phyloP scores from a whole-genome alignment of 371 early-diverging fungal genomes.

The Mucor racemosus region DNA sequence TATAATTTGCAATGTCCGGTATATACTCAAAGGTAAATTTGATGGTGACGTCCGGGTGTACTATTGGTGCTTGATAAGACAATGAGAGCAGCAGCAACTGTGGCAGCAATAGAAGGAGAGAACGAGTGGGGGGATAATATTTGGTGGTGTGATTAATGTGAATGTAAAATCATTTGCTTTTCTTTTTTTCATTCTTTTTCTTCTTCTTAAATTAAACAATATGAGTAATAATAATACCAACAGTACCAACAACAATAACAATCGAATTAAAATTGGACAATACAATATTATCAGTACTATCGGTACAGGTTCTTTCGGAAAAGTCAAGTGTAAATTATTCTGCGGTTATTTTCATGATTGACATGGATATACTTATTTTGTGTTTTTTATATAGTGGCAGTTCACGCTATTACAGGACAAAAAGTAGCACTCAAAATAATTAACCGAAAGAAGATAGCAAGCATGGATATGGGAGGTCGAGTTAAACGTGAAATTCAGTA shows the following conservation, averaged over 20 bases:
- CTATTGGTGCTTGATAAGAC: background rate
- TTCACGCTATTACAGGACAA: constrained; percentile 90
- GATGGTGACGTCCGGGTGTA: background rate
- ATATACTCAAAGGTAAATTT: background rate
- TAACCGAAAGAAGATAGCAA: constrained; percentile 87
- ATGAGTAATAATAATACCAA: background rate
- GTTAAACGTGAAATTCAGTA: constrained; percentile 98
- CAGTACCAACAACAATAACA: constrained; percentile 23
- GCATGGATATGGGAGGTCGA: constrained; percentile 91
- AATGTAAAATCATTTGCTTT: background rate
- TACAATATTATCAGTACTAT: constrained; percentile 93
- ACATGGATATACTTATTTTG: background rate
- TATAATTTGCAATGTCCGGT: background rate
- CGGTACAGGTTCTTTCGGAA: constrained; percentile 96
- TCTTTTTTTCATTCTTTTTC: constrained; percentile 1
- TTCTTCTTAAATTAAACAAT: background rate
- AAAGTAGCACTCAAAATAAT: constrained; percentile 97
- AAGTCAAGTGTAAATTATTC: constrained; percentile 87
- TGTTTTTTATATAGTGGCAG: constrained; percentile 76
- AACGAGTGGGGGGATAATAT: background rate
- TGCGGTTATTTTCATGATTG: too few relatives aligned
- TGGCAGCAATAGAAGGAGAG: too few relatives aligned
- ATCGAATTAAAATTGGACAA: constrained; percentile 81
- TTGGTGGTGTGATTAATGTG: background rate
- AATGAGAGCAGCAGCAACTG: background rate